Evolutionary conservation across 1,284 basidiomycete genomes (phyloP).

Genomic region (Puccinia horiana): DNA sequence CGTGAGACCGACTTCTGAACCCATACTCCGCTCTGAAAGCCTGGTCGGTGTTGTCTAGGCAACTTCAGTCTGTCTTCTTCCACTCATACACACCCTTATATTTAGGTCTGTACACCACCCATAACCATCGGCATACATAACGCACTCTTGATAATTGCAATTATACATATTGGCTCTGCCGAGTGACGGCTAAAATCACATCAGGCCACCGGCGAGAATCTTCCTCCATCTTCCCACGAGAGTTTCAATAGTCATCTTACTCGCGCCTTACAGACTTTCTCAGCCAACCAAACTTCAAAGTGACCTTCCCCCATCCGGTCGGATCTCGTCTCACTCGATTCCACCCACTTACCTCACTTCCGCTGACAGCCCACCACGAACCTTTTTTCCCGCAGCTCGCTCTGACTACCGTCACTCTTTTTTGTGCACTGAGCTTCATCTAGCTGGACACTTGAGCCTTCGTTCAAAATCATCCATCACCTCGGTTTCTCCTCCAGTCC

Average conservation of each 20-base stretch:
- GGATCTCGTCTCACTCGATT: neutral
- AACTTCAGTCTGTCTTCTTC: neutral
- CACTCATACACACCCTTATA: neutral
- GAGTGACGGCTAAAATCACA: neutral
- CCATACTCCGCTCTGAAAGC: neutral
- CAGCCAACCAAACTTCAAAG: neutral
- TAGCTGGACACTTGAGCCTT: neutral
- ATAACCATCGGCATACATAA: neutral
- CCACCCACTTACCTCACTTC: neutral
- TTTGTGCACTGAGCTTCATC: neutral
- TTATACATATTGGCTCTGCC: neutral
- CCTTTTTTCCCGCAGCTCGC: slow-evolving; percentile 6
- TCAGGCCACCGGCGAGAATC: neutral
- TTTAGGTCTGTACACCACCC: neutral
- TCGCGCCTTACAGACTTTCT: neutral
- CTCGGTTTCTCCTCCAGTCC: too few relatives aligned
- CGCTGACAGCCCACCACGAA: neutral
- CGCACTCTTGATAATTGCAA: neutral
- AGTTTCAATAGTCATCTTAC: neutral
- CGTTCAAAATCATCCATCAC: too few relatives aligned
- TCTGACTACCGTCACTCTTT: neutral
- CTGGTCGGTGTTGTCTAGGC: neutral
- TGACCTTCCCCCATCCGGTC: neutral
- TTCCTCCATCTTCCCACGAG: neutral
- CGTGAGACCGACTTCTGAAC: slow-evolving; percentile 1